These are phyloP conservation scores for Botrytis deweyae DNA, from an alignment of 2,329 filamentous ascomycete species.

Conservation along the genomic window DNA sequence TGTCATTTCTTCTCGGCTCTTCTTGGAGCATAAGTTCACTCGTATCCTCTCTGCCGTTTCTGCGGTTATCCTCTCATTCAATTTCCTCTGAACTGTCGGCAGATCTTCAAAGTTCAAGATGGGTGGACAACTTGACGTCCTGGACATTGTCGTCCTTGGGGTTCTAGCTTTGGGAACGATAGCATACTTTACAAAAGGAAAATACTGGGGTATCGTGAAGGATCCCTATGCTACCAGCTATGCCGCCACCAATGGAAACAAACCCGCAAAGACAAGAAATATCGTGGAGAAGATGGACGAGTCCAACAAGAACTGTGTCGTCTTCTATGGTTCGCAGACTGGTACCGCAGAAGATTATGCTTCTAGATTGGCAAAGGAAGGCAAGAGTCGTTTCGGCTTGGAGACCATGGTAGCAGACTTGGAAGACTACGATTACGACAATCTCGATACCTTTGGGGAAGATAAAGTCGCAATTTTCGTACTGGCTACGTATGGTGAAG, in stretches of 20 bases:
- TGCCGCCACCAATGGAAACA: constrained; percentile 65
- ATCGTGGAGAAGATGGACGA: constrained; percentile 96
- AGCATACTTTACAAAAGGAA: constrained; percentile 98
- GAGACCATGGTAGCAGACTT: constrained; percentile 98
- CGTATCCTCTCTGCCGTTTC: neutral
- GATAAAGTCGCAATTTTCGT: constrained; percentile 96
- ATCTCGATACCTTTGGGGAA: constrained; percentile 80
- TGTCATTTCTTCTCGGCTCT: constrained; percentile 31
- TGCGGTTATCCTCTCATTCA: neutral
- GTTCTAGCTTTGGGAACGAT: constrained; percentile 81
- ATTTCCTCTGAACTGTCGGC: neutral
- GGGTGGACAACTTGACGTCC: constrained; percentile 93
- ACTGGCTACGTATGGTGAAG: constrained; percentile 95
- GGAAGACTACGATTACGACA: constrained; percentile 97
- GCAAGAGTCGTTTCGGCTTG: constrained; percentile 90
- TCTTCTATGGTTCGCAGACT: constrained; percentile 98
- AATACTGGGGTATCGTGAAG: constrained; percentile 83
- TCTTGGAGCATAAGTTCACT: constrained; percentile 7
- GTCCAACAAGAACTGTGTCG: constrained; percentile 91
- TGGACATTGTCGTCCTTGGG: constrained; percentile 90
- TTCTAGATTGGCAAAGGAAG: constrained; percentile 93
- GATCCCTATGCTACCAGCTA: constrained; percentile 83
- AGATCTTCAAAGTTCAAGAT: constrained; percentile 7
- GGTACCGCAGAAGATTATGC: constrained; percentile 98
- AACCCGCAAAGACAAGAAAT: constrained; percentile 82